Evolutionary conservation across 345 rosid species (phyloP).

Genomic region (Clausena lansium): DNA sequence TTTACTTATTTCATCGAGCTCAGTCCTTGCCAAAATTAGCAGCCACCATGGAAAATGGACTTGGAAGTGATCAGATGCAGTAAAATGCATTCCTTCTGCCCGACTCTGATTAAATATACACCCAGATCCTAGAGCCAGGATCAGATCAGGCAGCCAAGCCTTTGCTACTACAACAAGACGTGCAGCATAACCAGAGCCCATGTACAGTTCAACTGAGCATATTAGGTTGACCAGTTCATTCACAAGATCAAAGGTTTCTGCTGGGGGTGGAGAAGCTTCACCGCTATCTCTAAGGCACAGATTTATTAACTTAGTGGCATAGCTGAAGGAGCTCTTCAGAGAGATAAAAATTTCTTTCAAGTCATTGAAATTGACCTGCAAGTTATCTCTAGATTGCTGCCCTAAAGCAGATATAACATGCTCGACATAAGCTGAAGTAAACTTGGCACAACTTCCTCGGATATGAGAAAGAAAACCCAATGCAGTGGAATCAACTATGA

Average conservation of each 20-base stretch:
- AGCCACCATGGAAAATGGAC: conserved; percentile 65
- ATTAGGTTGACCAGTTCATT: conserved; percentile 60
- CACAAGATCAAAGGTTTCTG: conserved; percentile 59
- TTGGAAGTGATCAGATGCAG: conserved; percentile 41
- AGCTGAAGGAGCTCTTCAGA: conserved; percentile 72
- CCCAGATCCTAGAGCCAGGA: conserved; percentile 68
- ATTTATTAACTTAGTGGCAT: conserved; percentile 69
- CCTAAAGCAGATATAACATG: conserved; percentile 37
- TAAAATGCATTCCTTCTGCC: conserved; percentile 30
- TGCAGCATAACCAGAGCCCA: conserved; percentile 52
- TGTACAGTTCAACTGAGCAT: conserved; percentile 38
- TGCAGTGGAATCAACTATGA: conserved; percentile 56
- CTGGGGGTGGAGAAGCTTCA: conserved; percentile 41
- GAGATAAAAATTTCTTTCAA: conserved; percentile 49
- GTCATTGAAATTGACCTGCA: conserved; percentile 49
- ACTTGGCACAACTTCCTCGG: conserved; percentile 47
- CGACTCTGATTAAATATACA: conserved; percentile 38
- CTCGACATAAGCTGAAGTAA: conserved; percentile 53
- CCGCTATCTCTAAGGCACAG: conserved; percentile 44
- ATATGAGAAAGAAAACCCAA: conserved; percentile 47
- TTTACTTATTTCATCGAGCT: conserved; percentile 39
- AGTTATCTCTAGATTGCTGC: conserved; percentile 32
- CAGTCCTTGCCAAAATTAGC: conserved; percentile 45
- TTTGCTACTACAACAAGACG: conserved; percentile 52
- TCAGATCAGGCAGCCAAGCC: conserved; percentile 88